Evolutionary conservation across 1,284 basidiomycete species (phyloP), one percentile per base, ranked within the genome.

Genomic region (Cutaneotrichosporon sp.): DNA sequence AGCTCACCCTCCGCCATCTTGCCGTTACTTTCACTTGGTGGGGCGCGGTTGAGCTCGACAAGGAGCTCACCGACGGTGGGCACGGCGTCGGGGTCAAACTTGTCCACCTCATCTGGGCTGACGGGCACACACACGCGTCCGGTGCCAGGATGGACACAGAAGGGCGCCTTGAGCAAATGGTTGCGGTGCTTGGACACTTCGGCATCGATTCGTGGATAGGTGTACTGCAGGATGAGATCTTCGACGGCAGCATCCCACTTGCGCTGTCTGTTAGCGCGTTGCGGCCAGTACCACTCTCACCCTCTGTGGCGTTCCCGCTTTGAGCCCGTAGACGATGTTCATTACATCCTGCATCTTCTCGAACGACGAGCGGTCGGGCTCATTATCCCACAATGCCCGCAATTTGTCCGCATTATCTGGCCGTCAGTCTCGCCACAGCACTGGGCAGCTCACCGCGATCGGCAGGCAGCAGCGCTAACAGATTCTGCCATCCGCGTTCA

Each of bases 171-270:
- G 57, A 99, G 83, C 78, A 99, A 81, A 77, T 99, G 96, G 76
- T 98, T 98, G 52, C 92, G 82, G 67, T 94, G 90, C 68, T 97
- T 96, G 2, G 92, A 93, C 14, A 99, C 94, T 72, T 98, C 94
- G 6, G 90, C 86, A 72, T 99, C 94, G 57, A 99, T 83, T 16
- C 94, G 85, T 3, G 96, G 94, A 71, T 98, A 98, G 0, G 90
- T 94, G 74, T 97, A 97, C 68, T 93, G 88, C 12, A 99, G 78
- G 52, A 96, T 80, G 52, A 97, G 83, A 62, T 97, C 94, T 67
- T 96, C 86, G 69, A 88, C 74, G 1, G 83, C 82, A 2, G 75
- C 47, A 24, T 61, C 52, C 49, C 49, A 67, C 62, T 70, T 71
- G 35, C 54, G 51, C 68, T 74, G n/a, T n/a, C 14, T 33, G 24